Evolutionary conservation across 768 basidiomycete genomes (phyloP), one percentile per base, ranked within the genome.

Genomic region (Panaeolus cyanescens): DNA sequence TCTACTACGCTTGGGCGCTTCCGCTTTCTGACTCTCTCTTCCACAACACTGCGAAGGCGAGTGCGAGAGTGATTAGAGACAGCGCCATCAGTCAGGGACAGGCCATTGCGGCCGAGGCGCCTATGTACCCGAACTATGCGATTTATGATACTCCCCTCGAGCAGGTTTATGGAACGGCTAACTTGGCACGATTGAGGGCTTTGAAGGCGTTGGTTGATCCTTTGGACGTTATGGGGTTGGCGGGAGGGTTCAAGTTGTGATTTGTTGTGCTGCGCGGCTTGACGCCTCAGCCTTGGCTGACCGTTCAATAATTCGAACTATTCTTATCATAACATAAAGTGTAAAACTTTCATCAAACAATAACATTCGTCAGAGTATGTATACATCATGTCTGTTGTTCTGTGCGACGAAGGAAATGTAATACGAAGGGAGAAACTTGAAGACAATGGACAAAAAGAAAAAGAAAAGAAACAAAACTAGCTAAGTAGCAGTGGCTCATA

Each of bases 241-340:
- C 88, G n/a, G 88, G 88, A 5, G 89, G 88, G 6, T 89, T 81
- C 70, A 89, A 87, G 71, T 72, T 85, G 13, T 50, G n/a, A n/a
- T n/a, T n/a, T n/a, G n/a, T n/a, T n/a, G n/a, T n/a, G n/a, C n/a
- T n/a, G n/a, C n/a, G n/a, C n/a, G n/a, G n/a, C n/a, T n/a, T n/a
- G n/a, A n/a, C n/a, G n/a, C n/a, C n/a, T n/a, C n/a, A n/a, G n/a
- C n/a, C n/a, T n/a, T n/a, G n/a, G n/a, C n/a, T n/a, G n/a, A n/a
- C n/a, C n/a, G n/a, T n/a, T n/a, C n/a, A n/a, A n/a, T n/a, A n/a
- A n/a, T n/a, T n/a, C n/a, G n/a, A n/a, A n/a, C n/a, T n/a, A n/a
- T n/a, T n/a, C n/a, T n/a, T n/a, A n/a, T n/a, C n/a, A n/a, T n/a
- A n/a, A n/a, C n/a, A n/a, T n/a, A n/a, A n/a, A n/a, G n/a, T n/a